A percentile compares a stretch with the other conserved stretches of the same genome.
These are phyloP conservation scores for Colletotrichum limetticola DNA, from an alignment of 2,329 filamentous ascomycete species.

Conservation along the genomic window DNA sequence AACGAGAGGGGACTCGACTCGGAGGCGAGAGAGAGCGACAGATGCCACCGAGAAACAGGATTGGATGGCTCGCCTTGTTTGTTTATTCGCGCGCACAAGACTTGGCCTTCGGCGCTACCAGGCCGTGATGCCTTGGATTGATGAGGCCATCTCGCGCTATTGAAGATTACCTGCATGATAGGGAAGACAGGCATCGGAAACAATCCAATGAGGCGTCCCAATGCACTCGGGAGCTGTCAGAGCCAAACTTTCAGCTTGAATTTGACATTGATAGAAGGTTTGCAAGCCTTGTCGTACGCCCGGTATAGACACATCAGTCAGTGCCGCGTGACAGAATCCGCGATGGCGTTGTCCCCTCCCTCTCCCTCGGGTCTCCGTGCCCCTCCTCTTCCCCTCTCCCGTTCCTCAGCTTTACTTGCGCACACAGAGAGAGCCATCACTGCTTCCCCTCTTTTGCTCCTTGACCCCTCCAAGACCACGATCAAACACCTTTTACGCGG, in stretches of 20 bases:
- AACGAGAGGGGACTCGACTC: background rate
- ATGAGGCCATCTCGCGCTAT: constrained; percentile 23
- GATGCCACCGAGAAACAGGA: constrained; percentile 14
- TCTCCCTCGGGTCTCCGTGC: constrained; percentile 9
- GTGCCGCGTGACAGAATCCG: constrained; percentile 26
- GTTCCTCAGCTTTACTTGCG: background rate
- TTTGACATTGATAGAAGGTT: constrained; percentile 6
- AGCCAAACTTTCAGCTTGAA: constrained; percentile 20
- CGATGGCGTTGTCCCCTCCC: constrained; percentile 24
- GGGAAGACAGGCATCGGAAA: constrained; percentile 11
- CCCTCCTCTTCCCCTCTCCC: constrained; percentile 2
- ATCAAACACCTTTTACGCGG: constrained; percentile 8
- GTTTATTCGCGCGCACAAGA: constrained; percentile 22
- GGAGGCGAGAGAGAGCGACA: background rate
- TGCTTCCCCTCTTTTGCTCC: background rate
- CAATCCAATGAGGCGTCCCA: constrained; percentile 28
- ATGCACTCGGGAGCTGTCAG: constrained; percentile 2
- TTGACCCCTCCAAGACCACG: background rate
- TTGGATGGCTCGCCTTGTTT: constrained; percentile 27
- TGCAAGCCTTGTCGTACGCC: background rate
- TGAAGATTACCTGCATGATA: constrained; percentile 31
- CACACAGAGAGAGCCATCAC: constrained; percentile 13
- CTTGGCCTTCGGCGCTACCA: constrained; percentile 8
- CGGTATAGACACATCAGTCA: constrained; percentile 2
- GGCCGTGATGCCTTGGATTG: constrained; percentile 1